Conservation (phyloP, 2,329 filamentous ascomycete genomes). For the Colletotrichum sp. region DNA sequence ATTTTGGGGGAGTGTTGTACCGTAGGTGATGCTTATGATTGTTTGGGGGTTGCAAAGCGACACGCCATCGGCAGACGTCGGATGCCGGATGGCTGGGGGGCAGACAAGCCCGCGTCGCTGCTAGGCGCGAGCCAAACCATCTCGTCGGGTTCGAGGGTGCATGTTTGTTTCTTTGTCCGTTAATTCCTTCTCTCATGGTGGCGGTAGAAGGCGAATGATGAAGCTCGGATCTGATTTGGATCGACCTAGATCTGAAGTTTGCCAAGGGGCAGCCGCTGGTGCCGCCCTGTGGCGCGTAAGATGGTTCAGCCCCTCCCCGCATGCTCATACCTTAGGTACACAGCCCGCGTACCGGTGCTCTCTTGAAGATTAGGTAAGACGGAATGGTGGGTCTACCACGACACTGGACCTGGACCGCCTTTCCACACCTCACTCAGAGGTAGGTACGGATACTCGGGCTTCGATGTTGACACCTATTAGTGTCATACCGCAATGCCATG, state of each 20-base stretch:
- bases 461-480: neutral
- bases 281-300: neutral
- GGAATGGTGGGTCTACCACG: neutral
- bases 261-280: neutral
- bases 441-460: neutral
- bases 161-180: neutral
- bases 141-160: neutral
- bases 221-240: neutral
- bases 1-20: neutral
- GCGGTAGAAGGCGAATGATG: neutral
- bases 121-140: neutral
- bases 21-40: neutral
- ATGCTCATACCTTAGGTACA: neutral
- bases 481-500: neutral
- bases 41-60: neutral
- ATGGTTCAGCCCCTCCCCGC: neutral
- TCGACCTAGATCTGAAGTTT: neutral
- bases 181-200: neutral
- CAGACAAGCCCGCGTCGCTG: neutral
- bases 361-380: neutral
- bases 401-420: neutral
- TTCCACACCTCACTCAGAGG: neutral
- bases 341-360: too few relatives aligned
- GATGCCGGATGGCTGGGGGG: neutral
- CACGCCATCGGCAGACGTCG: neutral